Base-by-base conservation (phyloP, 2,329 filamentous ascomycete species). In the Zymoseptoria crescenta region DNA sequence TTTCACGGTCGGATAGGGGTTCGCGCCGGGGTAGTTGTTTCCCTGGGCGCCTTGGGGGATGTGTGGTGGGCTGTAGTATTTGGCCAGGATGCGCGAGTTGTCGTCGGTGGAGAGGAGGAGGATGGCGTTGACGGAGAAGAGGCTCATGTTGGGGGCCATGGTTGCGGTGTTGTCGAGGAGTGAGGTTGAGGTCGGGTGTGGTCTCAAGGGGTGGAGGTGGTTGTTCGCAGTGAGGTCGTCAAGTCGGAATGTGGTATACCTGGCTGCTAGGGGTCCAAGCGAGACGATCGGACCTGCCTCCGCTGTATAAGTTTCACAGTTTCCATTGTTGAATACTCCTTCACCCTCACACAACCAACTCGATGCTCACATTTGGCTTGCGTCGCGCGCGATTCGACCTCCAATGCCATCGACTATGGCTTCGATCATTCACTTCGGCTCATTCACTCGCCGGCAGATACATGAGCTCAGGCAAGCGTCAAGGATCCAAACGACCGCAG, bases 71-170 rank as follows among this genome's bases (percentile, higher is more conserved):
- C 80, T 81, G 81, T 93, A 96, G 83, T 96, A 96, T 81, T 96
- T 96, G 72, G 91, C 85, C 74, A 96, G 91, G 78, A 97, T 89
- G 75, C 93, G 86, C 62, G 88, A 88, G 72, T 89, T 89, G 75
- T 97, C 93, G 77, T 96, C 91, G 62, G 87, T 87, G 70, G 87
- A 73, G 62, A 80, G 74, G 63, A 80, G 70, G 57, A 80, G 75
- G 66, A 81, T 78, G 29, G 79, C 79, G 65, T 79, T 78, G 66
- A 82, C 75, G 64, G 77, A 79, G 75, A 81, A 81, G 63, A 82
- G 77, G 54, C 79, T 80, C 68, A 82, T 77, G 56, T 80, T 80
- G 61, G 77, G 77, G 57, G 79, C 74, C 79, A 81, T 81, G 57
- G 49, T 69, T 64, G 67, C n/a, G n/a, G n/a, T n/a, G n/a, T n/a